phyloP scores from a whole-genome alignment of 83 land plant genomes.

The Picea mariana region DNA sequence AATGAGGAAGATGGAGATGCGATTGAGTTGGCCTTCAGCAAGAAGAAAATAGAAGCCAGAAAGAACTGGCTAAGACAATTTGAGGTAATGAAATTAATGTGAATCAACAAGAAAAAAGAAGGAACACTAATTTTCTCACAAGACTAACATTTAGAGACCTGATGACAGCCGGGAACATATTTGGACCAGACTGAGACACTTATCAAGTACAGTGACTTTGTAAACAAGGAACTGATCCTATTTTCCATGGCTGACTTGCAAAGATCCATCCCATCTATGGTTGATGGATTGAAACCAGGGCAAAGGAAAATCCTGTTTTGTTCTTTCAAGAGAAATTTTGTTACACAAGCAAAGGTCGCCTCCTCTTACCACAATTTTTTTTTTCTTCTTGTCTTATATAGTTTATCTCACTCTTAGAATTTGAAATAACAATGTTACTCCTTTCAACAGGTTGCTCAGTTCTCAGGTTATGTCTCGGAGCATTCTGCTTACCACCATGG shows the following conservation, averaged over 20 bases:
- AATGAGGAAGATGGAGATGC: constrained; percentile 96
- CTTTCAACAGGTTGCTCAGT: constrained; percentile 80
- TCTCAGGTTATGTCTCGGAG: constrained; percentile 98
- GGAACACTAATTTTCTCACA: background rate
- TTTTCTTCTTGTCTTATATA: too few species aligned
- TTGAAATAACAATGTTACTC: background rate
- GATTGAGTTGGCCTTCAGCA: constrained; percentile 97
- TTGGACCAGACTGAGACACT: constrained; percentile 76
- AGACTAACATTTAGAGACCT: background rate
- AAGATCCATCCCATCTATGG: constrained; percentile 96
- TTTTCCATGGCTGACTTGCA: constrained; percentile 97
- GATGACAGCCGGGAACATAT: constrained; percentile 85
- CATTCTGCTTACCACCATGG: constrained; percentile 99
- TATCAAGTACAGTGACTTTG: constrained; percentile 92
- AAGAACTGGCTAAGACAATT: constrained; percentile 93
- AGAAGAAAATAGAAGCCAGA: constrained; percentile 96
- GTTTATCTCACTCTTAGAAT: background rate
- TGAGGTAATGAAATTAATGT: constrained; percentile 56
- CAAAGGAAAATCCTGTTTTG: constrained; percentile 96
- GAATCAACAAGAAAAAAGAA: background rate
- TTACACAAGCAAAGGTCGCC: constrained; percentile 78
- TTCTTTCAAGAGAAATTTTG: constrained; percentile 93
- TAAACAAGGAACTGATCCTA: constrained; percentile 91
- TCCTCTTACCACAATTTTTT: background rate
- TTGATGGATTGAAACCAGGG: constrained; percentile 98